Evolutionary conservation across 495 filamentous ascomycete genomes (phyloP).

Genomic region (Cetradonia linearis): DNA sequence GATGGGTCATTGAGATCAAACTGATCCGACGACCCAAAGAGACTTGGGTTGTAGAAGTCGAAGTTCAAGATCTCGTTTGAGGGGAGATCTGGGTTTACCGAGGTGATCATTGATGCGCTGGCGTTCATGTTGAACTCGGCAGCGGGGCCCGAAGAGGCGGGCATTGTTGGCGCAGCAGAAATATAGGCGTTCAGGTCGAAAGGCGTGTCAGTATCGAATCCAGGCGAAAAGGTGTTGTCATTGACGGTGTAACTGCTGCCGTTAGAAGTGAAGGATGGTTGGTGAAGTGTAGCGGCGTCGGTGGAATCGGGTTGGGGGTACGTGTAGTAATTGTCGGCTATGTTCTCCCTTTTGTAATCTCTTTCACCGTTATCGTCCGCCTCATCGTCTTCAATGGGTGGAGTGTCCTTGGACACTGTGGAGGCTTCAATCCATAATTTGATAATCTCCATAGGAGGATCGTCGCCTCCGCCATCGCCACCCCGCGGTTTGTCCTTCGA

Average conservation of each 20-base stretch:
- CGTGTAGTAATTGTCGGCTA: not conserved
- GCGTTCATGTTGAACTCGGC: not conserved
- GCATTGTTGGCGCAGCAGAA: not conserved
- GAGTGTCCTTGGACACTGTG: constrained; percentile 12
- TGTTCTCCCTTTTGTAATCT: not conserved
- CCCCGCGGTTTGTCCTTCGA: constrained; percentile 54
- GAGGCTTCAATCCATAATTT: constrained; percentile 70
- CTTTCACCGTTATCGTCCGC: not conserved
- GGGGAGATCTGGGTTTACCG: not conserved
- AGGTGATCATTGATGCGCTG: not conserved
- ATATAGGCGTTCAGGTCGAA: not conserved
- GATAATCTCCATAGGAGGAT: constrained; percentile 68
- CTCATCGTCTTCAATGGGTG: not conserved
- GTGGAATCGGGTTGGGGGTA: not conserved
- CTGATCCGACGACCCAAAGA: not conserved
- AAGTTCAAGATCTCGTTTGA: not conserved
- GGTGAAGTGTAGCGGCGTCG: not conserved
- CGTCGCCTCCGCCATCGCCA: constrained; percentile 74
- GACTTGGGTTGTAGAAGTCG: not conserved
- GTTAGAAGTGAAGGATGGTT: not conserved
- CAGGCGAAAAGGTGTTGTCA: not conserved
- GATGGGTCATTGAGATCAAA: not conserved
- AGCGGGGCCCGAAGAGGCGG: not conserved
- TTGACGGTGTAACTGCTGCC: not conserved
- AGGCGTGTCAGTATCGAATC: not conserved